Conservation (phyloP, 2,329 filamentous ascomycete species). For the Diaporthe sp. region DNA sequence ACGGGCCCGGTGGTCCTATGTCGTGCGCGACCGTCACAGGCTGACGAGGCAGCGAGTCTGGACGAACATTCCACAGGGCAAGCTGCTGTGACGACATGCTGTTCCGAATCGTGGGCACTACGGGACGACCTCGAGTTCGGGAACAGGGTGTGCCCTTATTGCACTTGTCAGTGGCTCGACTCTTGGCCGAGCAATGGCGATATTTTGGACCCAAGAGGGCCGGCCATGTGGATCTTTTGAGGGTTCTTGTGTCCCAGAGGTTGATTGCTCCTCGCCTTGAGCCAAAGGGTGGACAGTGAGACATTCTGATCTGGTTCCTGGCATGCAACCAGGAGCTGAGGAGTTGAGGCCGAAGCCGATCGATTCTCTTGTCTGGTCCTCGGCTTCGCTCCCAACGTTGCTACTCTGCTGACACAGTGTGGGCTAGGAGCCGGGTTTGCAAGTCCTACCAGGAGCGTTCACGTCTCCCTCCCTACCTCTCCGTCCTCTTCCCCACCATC, state of each 20-base stretch:
- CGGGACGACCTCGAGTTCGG: background rate
- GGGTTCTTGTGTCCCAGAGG: background rate
- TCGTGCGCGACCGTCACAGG: slow-evolving; percentile 9
- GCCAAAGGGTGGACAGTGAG: background rate
- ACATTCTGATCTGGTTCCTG: background rate
- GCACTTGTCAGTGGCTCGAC: background rate
- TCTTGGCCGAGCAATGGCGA: background rate
- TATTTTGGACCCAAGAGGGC: background rate
- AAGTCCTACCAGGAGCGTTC: slow-evolving; percentile 16
- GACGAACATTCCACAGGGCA: slow-evolving; percentile 16
- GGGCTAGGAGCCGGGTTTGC: background rate
- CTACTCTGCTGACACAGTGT: slow-evolving; percentile 16
- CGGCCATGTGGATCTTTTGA: background rate
- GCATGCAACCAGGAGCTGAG: background rate
- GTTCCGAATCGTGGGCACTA: background rate
- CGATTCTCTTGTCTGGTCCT: background rate
- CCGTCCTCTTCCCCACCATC: too few species aligned
- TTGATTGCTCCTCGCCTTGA: background rate
- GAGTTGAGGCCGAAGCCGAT: too few species aligned
- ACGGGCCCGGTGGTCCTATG: slow-evolving; percentile 16
- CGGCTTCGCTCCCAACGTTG: background rate
- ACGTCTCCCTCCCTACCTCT: background rate
- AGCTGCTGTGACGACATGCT: slow-evolving; percentile 16
- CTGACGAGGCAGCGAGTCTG: background rate
- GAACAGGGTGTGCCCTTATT: slow-evolving; percentile 4